Evolutionary conservation across 768 basidiomycete species (phyloP), one percentile per base, ranked within the genome.

Genomic region (Vararia minispora): DNA sequence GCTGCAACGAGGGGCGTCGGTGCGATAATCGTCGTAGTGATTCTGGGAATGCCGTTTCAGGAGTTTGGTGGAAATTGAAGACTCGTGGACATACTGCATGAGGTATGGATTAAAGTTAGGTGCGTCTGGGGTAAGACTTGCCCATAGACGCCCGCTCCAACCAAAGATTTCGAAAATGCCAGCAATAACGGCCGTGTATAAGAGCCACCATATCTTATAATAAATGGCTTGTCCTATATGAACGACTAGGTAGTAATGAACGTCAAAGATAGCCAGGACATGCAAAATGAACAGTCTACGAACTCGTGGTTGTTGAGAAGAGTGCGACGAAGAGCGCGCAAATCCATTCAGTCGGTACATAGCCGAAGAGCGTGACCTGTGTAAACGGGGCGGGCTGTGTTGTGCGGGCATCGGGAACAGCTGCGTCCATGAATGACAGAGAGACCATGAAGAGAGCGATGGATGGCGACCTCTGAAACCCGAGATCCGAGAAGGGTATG

Each of bases 1-100:
- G 74, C 73, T 1, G 76, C 76, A 13, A 72, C 56, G 26, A 76
- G 54, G 17, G 73, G 74, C 0, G 72, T 72, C 2, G 76, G 76
- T 1, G 66, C 67, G 28, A 77, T 55, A 47, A 80, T 75, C 3
- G 71, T 69, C 6, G 58, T 55, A 5, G 58, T 56, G n/a, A 74
- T 69, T 51, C 74, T 74, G 28, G 5, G 17, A 11, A 35, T 3
- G 4, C 11, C 18, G 14, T 3, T 43, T 21, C 37, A 26, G 14
- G 11, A 22, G 16, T 17, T 13, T 12, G 10, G 12, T 5, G 26
- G 25, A 11, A 11, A 22, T n/a, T 27, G 10, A 27, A 20, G 20
- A 39, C 47, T 13, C 10, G 7, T 13, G 20, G 30, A 44, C 56
- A n/a, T 24, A 48, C 47, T 45, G 44, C 31, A 48, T 33, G 26